These are phyloP conservation scores for Fusarium sp. DNA, from an alignment of 2,329 filamentous ascomycete species.

Conservation along the genomic window DNA sequence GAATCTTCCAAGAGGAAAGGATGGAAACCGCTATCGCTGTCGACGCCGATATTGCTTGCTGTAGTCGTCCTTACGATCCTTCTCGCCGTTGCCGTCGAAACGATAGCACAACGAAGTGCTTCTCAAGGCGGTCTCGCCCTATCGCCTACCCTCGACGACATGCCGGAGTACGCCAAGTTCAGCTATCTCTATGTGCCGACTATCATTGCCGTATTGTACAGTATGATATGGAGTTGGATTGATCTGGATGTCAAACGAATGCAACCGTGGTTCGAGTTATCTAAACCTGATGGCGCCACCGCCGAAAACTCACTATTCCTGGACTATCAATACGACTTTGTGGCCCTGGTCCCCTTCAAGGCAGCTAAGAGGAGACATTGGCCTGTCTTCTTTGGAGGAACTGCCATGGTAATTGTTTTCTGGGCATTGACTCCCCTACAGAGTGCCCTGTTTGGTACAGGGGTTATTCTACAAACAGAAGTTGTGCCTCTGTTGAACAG, in stretches of 20 bases:
- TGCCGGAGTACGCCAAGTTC: conserved; percentile 55
- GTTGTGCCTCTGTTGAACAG: neutral
- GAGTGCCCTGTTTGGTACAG: conserved; percentile 64
- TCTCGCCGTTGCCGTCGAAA: conserved; percentile 60
- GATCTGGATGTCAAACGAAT: conserved; percentile 70
- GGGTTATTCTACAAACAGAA: conserved; percentile 44
- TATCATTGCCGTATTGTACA: conserved; percentile 66
- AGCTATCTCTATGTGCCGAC: conserved; percentile 66
- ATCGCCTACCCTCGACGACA: conserved; percentile 33
- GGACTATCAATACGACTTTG: conserved; percentile 63
- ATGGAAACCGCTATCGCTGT: conserved; percentile 45
- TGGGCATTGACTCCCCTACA: conserved; percentile 68
- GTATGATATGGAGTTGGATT: conserved; percentile 69
- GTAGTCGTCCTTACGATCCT: conserved; percentile 54
- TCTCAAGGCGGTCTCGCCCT: conserved; percentile 57
- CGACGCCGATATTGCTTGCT: conserved; percentile 52
- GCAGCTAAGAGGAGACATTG: conserved; percentile 59
- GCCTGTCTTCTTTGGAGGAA: conserved; percentile 62
- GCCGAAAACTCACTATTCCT: conserved; percentile 63
- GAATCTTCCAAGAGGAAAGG: conserved; percentile 13
- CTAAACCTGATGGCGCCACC: conserved; percentile 57
- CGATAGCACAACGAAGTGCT: conserved; percentile 57
- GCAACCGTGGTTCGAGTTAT: conserved; percentile 71
- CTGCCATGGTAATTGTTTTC: conserved; percentile 63
- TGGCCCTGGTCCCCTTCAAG: conserved; percentile 50